Percentiles rank a stretch among this genome's conserved stretches.
Evolutionary conservation across 225 moss, liverwort and hornwort genomes (phyloP).

Genomic region (Rhytidiadelphus loreus): DNA sequence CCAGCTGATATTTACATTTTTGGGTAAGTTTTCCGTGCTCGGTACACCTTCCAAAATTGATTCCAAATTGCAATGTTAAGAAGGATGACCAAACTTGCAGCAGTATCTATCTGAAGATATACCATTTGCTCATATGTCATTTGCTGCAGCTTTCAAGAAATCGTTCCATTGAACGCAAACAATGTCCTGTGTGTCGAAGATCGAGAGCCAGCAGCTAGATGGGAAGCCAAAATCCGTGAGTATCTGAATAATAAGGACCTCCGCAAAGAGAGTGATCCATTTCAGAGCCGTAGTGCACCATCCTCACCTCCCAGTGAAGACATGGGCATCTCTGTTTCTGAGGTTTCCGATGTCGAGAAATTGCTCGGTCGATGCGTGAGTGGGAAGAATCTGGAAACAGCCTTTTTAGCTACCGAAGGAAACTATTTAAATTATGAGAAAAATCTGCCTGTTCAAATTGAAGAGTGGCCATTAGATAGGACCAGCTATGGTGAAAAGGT

Average conservation of each 20-base stretch:
- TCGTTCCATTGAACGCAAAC: constrained; percentile 90
- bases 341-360: constrained; percentile 34
- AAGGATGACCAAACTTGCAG: background rate
- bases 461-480: constrained; percentile 2
- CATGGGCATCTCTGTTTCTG: constrained; percentile 4
- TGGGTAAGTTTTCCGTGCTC: constrained; percentile 33
- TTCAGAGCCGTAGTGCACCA: constrained; percentile 58
- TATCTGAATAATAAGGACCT: constrained; percentile 38
- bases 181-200: constrained; percentile 87
- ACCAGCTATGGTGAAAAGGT: background rate
- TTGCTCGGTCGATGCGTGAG: constrained; percentile 27
- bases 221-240: constrained; percentile 81
- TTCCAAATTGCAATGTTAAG: background rate
- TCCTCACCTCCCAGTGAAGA: constrained; percentile 38
- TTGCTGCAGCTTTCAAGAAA: constrained; percentile 86
- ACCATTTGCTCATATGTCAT: background rate
- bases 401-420: constrained; percentile 33
- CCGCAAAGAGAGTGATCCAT: constrained; percentile 1
- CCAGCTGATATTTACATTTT: constrained; percentile 85
- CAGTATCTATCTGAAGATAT: background rate
- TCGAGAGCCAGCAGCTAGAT: constrained; percentile 67
- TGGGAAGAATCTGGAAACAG: constrained; percentile 43
- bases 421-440: constrained; percentile 33
- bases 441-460: background rate
- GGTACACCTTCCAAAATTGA: background rate